Conservation (phyloP, 257 asterid species). For the Nicotiana otophora region DNA sequence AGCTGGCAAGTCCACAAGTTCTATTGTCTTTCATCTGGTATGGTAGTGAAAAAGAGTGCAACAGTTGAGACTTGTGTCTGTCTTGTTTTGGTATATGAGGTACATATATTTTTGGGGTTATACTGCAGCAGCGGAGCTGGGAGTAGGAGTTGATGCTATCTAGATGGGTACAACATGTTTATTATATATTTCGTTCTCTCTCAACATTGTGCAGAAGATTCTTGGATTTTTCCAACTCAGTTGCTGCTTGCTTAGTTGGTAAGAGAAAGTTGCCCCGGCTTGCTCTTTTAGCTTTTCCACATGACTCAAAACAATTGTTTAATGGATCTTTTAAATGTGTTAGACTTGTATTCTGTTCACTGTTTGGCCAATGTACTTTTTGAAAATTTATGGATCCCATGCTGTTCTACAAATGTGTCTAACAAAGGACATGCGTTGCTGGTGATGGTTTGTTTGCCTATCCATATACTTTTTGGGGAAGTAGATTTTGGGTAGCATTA, state of each 20-base stretch:
- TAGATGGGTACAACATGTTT: conserved; percentile 55
- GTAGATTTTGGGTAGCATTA: neutral
- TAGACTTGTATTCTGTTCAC: neutral
- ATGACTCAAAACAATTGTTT: conserved; percentile 14
- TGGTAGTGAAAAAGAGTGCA: conserved; percentile 30
- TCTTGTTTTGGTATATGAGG: conserved; percentile 25
- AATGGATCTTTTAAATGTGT: neutral
- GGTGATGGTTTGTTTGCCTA: conserved; percentile 36
- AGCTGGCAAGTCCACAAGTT: conserved; percentile 28
- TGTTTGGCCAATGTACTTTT: conserved; percentile 6
- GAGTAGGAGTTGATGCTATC: conserved; percentile 37
- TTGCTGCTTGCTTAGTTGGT: conserved; percentile 88
- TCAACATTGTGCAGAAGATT: conserved; percentile 79
- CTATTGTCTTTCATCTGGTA: conserved; percentile 12
- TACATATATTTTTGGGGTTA: conserved; percentile 31
- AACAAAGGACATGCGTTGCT: conserved; percentile 26
- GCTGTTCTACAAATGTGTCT: conserved; percentile 28
- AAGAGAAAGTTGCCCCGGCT: conserved; percentile 62
- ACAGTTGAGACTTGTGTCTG: conserved; percentile 23
- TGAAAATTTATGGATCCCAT: conserved; percentile 10
- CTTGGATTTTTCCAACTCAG: conserved; percentile 71
- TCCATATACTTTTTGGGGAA: conserved; percentile 9
- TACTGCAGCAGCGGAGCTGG: conserved; percentile 50
- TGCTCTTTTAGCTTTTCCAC: conserved; percentile 35
- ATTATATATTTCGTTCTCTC: conserved; percentile 48